Evolutionary conservation across 495 filamentous ascomycete species (phyloP), one percentile per base, ranked within the genome.

Genomic region (Bacidia gigantensis): DNA sequence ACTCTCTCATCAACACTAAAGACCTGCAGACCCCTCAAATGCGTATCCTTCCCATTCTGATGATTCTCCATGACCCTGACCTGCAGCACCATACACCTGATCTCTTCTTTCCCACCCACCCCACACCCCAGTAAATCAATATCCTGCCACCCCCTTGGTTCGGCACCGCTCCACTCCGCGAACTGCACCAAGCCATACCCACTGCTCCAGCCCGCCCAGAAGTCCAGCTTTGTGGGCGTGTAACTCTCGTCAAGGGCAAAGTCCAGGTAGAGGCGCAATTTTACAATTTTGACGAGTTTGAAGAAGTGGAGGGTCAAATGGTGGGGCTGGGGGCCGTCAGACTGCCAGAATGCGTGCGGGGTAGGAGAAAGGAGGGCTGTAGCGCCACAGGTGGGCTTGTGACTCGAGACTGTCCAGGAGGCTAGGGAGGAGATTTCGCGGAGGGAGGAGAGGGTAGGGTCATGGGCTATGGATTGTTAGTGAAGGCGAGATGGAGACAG

Each of bases 21-120:
- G 23, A 98, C 79, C 73, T 96, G 89, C 63, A 98, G 74, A 0
- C 87, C 90, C 35, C 92, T 81, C 39, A 98, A 80, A 74, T 98
- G 92, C 2, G 92, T 98, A 65, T 98, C 92, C 64, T 98, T 98
- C 51, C 92, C 92, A 65, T 98, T 98, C 72, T 98, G 92, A 67
- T 98, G 92, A 59, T 98, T 98, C 69, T 95, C 93, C 52, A 87
- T 75, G 56, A 98, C 76, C 47, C 79, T 77, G 48, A 97, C 80
- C 64, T 95, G 88, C 11, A 96, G 72, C 42, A 97, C 77, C 69
- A 84, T 93, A 32, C 83, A 86, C 55, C 86, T 78, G 25, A 96
- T 76, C 5, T 87, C 84, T 2, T 65, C 66, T 46, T 65, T 70
- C 10, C 72, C 66, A 1, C 70, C 72, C 1, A 73, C 69, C 1